Conservation (phyloP, 2,329 filamentous ascomycete genomes). For the Neobulgaria alba region DNA sequence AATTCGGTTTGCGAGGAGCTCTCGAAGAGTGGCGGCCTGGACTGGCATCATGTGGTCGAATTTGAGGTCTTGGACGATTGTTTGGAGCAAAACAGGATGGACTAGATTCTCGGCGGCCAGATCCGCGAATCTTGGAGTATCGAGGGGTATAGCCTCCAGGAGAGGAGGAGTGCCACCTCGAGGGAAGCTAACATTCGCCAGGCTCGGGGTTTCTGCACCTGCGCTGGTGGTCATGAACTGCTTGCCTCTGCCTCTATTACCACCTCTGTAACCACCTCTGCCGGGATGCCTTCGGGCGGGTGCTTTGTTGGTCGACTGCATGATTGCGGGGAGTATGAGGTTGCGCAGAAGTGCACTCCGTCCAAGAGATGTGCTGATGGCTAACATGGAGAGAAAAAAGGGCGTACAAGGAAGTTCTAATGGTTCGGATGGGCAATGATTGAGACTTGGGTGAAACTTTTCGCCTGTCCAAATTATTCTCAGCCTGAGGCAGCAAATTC, state of each 20-base stretch:
- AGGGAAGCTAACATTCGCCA: neutral
- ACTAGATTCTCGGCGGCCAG: constrained; percentile 36
- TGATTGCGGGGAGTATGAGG: constrained; percentile 16
- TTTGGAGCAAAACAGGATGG: constrained; percentile 38
- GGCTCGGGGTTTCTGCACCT: constrained; percentile 11
- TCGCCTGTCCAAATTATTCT: neutral
- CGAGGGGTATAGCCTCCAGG: constrained; percentile 33
- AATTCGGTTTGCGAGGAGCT: constrained; percentile 60
- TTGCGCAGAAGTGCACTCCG: constrained; percentile 14
- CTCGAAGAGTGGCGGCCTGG: constrained; percentile 73
- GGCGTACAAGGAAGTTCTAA: too few relatives aligned
- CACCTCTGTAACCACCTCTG: too few relatives aligned
- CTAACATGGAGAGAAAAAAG: too few relatives aligned
- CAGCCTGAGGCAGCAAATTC: neutral
- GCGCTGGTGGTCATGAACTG: constrained; percentile 17
- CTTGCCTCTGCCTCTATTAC: too few relatives aligned
- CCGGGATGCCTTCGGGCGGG: constrained; percentile 18
- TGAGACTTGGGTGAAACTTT: constrained; percentile 6
- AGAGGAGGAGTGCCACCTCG: constrained; percentile 30
- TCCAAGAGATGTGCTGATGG: constrained; percentile 9
- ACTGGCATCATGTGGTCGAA: constrained; percentile 89
- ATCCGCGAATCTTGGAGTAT: constrained; percentile 40
- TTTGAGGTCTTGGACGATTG: constrained; percentile 63
- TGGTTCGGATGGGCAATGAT: neutral
- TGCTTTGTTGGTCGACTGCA: constrained; percentile 18